Evolutionary conservation across 345 rosid species (phyloP), one percentile per base, ranked within the genome.

Genomic region (Theobroma cacao): DNA sequence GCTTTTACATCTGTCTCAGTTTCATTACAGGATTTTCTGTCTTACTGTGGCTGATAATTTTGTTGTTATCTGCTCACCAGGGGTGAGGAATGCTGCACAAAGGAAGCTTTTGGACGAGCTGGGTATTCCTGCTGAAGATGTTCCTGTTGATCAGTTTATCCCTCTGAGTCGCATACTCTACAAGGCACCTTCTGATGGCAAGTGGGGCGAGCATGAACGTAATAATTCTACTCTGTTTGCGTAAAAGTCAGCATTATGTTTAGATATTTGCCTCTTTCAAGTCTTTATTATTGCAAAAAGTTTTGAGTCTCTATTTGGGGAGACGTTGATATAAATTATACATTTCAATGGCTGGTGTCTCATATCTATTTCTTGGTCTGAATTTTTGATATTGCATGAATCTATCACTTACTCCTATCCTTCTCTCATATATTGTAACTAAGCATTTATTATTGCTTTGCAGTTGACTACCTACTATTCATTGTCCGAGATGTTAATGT

Each of bases 141-240:
- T 94, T 64, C 98, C 98, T 2, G 95, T 93, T 5, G 97, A 97
- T 81, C 87, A 97, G 64, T 97, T 97, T 79, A 87, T 75, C 62
- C 81, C 94, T 0, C 78, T 95, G 65, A 90, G 93, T n/a, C 93
- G 99, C 60, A 91, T 93, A 1, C 91, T 91, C 33, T 95, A 95
- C 87, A 95, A 93, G 90, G 98, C 98, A 56, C 95, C 99, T 86
- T 95, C 98, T 59, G 99, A 93, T 79, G 98, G 98, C 74, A 92
- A 91, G 80, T 95, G 99, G 98, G 99, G 98, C 56, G 98, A 95
- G 86, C 99, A 95, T 77, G 97, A 95, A 91, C 90, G 99, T 95
- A 89, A 85, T 64, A 20, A 40, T 59, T 77, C 58, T 58, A 55
- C 73, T 43, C 67, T 55, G 8, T 58, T 45, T 71, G 15, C 77